These are phyloP conservation scores for Dioszegia crocea DNA, from an alignment of 768 basidiomycete genomes.

Conservation along the genomic window DNA sequence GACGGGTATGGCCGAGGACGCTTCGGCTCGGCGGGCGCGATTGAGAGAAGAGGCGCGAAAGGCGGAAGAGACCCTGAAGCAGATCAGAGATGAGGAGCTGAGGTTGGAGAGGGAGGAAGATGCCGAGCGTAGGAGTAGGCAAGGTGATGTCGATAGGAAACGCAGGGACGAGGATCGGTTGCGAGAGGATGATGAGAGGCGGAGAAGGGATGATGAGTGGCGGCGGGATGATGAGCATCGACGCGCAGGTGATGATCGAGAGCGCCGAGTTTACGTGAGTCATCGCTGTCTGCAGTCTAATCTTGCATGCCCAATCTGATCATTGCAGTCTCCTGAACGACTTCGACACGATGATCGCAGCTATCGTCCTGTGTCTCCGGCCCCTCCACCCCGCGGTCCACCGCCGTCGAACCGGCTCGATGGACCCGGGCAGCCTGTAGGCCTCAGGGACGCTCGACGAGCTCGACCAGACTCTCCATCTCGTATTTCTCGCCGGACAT, in stretches of 20 bases:
- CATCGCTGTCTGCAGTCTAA: background rate
- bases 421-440: background rate
- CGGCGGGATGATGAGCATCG: background rate
- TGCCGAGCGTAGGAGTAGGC: background rate
- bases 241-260: background rate
- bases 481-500: background rate
- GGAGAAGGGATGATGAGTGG: background rate
- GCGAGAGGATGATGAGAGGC: background rate
- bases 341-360: slow-evolving; percentile 1
- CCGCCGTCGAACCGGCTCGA: background rate
- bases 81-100: slow-evolving; percentile 14
- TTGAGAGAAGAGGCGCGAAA: slow-evolving; percentile 8
- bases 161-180: background rate
- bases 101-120: slow-evolving; percentile 5
- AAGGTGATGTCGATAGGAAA: slow-evolving; percentile 4
- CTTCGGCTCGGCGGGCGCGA: background rate
- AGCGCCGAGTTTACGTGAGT: background rate
- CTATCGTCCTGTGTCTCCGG: background rate
- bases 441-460: background rate
- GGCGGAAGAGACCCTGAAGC: slow-evolving; percentile 7
- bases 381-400: slow-evolving; percentile 4
- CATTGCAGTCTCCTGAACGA: background rate
- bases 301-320: background rate
- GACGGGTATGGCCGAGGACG: background rate
- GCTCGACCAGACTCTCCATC: slow-evolving; percentile 2